Base-by-base conservation (phyloP, 192 early-diverging fungal species). In the Gonapodya sp. region DNA sequence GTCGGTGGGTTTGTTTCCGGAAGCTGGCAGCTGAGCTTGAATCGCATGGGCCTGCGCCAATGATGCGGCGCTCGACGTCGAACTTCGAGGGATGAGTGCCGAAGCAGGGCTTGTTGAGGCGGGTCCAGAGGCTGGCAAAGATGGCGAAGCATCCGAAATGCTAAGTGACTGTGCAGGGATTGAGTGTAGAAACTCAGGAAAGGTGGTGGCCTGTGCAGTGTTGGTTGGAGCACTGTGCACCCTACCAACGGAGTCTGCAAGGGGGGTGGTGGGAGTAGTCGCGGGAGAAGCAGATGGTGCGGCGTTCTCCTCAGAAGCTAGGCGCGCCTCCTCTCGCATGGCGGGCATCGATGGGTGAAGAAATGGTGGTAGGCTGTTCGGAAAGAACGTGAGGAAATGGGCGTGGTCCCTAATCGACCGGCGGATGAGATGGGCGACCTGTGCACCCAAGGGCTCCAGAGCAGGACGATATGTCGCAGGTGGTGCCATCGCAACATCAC, bases 351-450 rank as follows among this genome's bases (percentile, higher is more conserved):
- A 2, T 1, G 79, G 36, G 35, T 80, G 82, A 16, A 31, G 34
- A 73, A 86, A 86, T 0, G 85, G 80, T 0, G 73, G 73, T 35
- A 86, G 77, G 0, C 75, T 35, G 80, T 80, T 82, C 0, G 80
- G 81, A 36, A 73, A 86, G 79, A 73, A 81, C 35, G 78, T 73
- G 30, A 86, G 78, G 75, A 86, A 86, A 72, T 85, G 80, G 73
- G 33, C 35, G 73, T 86, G 84, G 64, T 86, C 85, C 18, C 80
- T 35, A 35, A 86, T 87, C 31, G 73, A 79, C 73, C 82, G 81
- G 1, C 82, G 81, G 0, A 82, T 83, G 32, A 87, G 82, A n/a
- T 31, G 81, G 0, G 36, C 80, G 78, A 85, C 72, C 2, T 82
- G 84, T 35, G 35, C 64, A 1, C 34, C 37, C 18, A 73, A 36